A percentile compares a stretch with the other conserved stretches of the same genome.
phyloP scores from a whole-genome alignment of 164 flowering plant genomes.

The Nymphaea colorata region DNA sequence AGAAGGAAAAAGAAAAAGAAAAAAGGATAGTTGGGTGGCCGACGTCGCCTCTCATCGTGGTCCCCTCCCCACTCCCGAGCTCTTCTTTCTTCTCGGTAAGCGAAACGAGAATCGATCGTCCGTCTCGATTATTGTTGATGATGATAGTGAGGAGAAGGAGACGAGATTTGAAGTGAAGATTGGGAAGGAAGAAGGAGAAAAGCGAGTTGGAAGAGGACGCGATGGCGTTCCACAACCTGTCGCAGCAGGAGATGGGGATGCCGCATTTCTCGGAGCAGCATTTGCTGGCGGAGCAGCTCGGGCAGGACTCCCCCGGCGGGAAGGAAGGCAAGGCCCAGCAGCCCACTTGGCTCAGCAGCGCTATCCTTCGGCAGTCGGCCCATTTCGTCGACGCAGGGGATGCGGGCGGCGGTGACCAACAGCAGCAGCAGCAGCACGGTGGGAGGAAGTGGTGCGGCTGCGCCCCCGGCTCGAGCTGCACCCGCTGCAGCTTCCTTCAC shows the following conservation, averaged over 20 bases:
- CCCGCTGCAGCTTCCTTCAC: constrained; percentile 31
- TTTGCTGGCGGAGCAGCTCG: constrained; percentile 9
- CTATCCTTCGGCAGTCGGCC: constrained; percentile 31
- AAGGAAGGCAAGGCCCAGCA: constrained; percentile 7
- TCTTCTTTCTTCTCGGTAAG: no score
- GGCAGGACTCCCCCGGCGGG: constrained; percentile 4
- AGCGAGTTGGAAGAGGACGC: constrained; percentile 1
- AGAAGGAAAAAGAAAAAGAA: background rate
- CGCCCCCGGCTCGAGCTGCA: constrained; percentile 7
- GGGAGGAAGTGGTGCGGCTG: background rate
- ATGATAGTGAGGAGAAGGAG: constrained; percentile 1
- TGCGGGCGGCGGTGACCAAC: background rate
- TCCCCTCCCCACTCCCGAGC: no score
- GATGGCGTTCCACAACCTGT: constrained; percentile 26
- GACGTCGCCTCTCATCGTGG: no score
- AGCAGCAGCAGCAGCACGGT: background rate
- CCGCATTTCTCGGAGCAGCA: constrained; percentile 31
- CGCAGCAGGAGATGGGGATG: constrained; percentile 32
- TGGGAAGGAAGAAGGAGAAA: constrained; percentile 1
- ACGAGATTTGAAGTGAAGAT: background rate
- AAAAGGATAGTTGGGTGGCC: background rate
- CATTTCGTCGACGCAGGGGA: background rate
- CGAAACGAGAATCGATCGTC: no score
- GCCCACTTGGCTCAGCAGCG: constrained; percentile 51
- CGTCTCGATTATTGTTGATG: background rate